A percentile compares a stretch with the other conserved stretches of the same genome.
phyloP scores from a whole-genome alignment of 208 protist species.

The Vickermania spadyakhi region DNA sequence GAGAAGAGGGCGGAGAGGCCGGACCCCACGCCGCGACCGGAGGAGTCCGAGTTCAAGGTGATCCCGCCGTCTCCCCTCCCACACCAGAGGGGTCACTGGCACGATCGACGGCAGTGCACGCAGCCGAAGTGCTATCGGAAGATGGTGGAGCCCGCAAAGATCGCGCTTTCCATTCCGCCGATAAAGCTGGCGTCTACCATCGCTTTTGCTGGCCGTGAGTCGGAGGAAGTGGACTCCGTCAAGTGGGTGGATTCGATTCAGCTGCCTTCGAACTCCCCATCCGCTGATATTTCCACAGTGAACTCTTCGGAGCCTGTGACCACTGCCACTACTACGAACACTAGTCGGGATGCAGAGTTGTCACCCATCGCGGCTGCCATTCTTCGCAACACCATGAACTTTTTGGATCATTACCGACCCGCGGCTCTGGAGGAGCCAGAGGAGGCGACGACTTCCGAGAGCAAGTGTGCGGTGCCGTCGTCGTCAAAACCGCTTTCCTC shows the following conservation, averaged over 20 bases:
- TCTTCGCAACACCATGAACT: not conserved
- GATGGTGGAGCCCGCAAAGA: too few relatives aligned
- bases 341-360: not conserved
- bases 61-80: conserved; percentile 1
- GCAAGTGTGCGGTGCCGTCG: not conserved
- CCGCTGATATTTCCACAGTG: too few relatives aligned
- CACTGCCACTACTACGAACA: not conserved
- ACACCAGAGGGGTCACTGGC: not conserved
- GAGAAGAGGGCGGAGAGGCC: too few relatives aligned
- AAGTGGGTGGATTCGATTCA: not conserved
- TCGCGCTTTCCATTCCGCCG: too few relatives aligned
- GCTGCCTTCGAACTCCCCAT: not conserved
- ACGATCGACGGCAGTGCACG: not conserved
- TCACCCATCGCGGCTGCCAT: not conserved
- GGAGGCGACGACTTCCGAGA: not conserved
- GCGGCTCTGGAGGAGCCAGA: not conserved
- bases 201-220: not conserved
- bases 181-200: not conserved
- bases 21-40: too few relatives aligned
- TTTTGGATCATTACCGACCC: not conserved
- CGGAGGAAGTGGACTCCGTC: not conserved
- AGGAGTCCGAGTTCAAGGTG: not conserved
- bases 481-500: not conserved
- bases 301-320: not conserved
- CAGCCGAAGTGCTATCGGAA: too few relatives aligned